phyloP scores from a whole-genome alignment of 2,329 filamentous ascomycete species.

The Metarhizium brunneum region DNA sequence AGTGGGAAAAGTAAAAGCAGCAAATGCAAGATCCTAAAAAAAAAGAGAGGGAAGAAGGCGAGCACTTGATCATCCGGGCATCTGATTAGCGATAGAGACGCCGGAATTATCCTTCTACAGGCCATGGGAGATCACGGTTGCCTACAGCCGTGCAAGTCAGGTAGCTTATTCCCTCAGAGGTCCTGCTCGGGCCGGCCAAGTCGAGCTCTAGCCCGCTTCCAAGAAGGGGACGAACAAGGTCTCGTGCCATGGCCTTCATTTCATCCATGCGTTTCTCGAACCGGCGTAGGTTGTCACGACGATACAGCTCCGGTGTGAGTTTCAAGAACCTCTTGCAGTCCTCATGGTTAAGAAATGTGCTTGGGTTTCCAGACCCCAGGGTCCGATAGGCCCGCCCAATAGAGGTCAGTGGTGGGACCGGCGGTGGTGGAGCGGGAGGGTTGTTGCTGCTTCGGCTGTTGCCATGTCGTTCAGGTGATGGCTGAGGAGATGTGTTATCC shows the following conservation, averaged over 20 bases:
- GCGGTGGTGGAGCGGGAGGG: constrained; percentile 19
- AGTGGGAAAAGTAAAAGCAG: neutral
- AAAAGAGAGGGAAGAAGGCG: neutral
- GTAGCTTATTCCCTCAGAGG: constrained; percentile 35
- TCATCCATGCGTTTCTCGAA: constrained; percentile 87
- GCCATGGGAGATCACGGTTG: constrained; percentile 43
- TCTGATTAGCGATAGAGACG: neutral
- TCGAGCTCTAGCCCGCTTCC: constrained; percentile 78
- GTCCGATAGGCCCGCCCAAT: constrained; percentile 69
- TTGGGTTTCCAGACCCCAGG: constrained; percentile 51
- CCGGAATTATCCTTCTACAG: constrained; percentile 24
- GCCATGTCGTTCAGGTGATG: constrained; percentile 22
- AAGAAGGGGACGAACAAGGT: constrained; percentile 79
- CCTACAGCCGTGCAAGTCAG: constrained; percentile 40
- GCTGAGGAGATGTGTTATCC: constrained; percentile 73
- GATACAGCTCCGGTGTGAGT: constrained; percentile 72
- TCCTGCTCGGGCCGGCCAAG: constrained; percentile 33
- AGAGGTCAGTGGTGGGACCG: constrained; percentile 42
- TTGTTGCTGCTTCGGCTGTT: constrained; percentile 6
- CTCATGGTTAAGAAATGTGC: constrained; percentile 69
- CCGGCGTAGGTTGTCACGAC: constrained; percentile 70
- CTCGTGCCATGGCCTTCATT: constrained; percentile 73
- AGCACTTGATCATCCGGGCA: neutral
- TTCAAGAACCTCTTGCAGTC: constrained; percentile 89
- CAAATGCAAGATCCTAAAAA: neutral